Conservation (phyloP, 148 eudicot genomes). For the Limonium bicolor region DNA sequence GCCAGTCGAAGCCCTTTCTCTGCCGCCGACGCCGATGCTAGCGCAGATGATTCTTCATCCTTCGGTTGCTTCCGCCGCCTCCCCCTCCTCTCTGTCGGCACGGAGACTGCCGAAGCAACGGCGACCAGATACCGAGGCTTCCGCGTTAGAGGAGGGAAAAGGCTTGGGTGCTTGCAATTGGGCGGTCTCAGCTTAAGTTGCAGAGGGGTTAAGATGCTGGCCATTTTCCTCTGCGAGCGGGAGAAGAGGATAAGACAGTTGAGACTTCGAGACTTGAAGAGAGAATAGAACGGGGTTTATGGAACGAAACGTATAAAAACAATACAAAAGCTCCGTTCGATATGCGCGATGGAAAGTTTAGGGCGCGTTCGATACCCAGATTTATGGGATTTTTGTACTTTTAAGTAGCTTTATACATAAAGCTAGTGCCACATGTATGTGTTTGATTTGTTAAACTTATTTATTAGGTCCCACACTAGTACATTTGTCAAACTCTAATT, state of each 20-base stretch:
- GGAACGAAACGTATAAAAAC: no score
- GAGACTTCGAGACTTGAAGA: no score
- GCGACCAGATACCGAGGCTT: slow-evolving; percentile 3
- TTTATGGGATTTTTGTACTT: no score
- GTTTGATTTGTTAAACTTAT: no score
- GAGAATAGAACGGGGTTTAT: no score
- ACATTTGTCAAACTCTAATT: no score
- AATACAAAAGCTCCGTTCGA: no score
- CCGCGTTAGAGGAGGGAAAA: slow-evolving; percentile 8
- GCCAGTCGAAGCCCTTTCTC: slow-evolving; percentile 58
- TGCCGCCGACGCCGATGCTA: slow-evolving; percentile 21
- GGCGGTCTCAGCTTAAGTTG: slow-evolving; percentile 11
- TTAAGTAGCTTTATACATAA: no score
- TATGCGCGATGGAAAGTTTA: no score
- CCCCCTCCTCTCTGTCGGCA: slow-evolving; percentile 13
- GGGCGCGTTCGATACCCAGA: no score
- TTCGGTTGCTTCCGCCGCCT: slow-evolving; percentile 19
- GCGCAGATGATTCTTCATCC: slow-evolving; percentile 13
- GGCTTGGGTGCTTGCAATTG: slow-evolving; percentile 2
- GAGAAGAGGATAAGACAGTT: slow-evolving; percentile 2
- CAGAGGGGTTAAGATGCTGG: slow-evolving; percentile 18
- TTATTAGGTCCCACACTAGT: no score
- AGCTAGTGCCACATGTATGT: no score
- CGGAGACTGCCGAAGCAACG: slow-evolving; percentile 14
- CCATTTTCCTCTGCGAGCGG: slow-evolving; percentile 13